Conservation (phyloP, 345 rosid genomes). For the Hypericum perforatum region DNA sequence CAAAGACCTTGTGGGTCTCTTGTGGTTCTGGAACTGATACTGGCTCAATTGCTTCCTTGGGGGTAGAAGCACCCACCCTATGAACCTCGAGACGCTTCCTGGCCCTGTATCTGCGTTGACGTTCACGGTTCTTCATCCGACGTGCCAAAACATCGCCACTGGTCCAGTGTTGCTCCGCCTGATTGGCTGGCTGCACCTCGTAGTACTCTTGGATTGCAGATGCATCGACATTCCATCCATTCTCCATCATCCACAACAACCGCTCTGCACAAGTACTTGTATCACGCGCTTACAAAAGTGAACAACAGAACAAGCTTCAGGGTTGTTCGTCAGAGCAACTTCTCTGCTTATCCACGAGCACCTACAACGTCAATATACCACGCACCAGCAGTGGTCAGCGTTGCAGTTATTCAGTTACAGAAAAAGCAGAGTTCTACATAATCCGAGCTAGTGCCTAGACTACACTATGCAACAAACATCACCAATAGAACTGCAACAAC, state of each 20-base stretch:
- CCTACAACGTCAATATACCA: no score
- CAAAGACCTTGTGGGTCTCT: conserved; percentile 16
- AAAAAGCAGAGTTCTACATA: no score
- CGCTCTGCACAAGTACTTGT: not conserved
- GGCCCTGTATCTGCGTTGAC: conserved; percentile 72
- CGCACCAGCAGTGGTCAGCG: no score
- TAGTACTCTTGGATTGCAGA: conserved; percentile 14
- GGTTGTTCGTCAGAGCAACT: no score
- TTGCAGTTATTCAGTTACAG: no score
- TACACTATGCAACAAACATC: no score
- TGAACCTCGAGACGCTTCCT: conserved; percentile 56
- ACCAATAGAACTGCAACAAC: no score
- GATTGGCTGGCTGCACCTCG: conserved; percentile 19
- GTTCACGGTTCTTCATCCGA: conserved; percentile 67
- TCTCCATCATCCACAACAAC: conserved; percentile 20
- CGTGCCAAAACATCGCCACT: conserved; percentile 31
- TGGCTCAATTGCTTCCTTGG: conserved; percentile 12
- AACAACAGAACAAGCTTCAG: no score
- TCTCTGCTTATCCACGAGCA: no score
- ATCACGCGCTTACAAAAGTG: no score
- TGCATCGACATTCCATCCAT: conserved; percentile 25
- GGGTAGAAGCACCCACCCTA: conserved; percentile 13
- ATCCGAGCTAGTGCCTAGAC: no score
- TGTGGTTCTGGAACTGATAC: conserved; percentile 19
- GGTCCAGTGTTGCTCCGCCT: conserved; percentile 17